phyloP scores from a whole-genome alignment of 208 protist species.

The Trichomonas tenax region DNA sequence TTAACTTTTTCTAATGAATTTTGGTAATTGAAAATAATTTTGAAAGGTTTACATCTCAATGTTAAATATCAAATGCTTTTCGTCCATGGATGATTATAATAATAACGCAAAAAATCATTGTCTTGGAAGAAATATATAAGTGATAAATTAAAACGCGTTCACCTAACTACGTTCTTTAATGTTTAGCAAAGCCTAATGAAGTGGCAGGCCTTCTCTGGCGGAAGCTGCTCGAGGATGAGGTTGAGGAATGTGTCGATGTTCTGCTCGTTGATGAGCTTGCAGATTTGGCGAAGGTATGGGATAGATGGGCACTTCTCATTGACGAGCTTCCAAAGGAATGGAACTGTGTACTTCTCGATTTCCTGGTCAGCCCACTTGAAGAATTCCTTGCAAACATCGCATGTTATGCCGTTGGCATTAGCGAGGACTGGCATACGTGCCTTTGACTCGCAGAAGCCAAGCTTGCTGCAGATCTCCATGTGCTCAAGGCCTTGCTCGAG shows the following conservation, averaged over 20 bases:
- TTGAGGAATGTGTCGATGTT: not conserved
- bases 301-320: not conserved
- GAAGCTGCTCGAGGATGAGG: not conserved
- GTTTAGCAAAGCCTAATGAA: not conserved
- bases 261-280: not conserved
- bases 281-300: not conserved
- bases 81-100: too few relatives aligned
- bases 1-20: too few relatives aligned
- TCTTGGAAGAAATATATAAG: too few relatives aligned
- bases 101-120: too few relatives aligned
- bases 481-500: not conserved
- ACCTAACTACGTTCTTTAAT: too few relatives aligned
- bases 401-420: not conserved
- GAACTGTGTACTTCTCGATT: not conserved
- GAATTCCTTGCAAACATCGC: not conserved
- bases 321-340: not conserved
- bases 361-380: not conserved
- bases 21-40: too few relatives aligned
- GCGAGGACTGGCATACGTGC: not conserved
- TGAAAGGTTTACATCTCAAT: too few relatives aligned
- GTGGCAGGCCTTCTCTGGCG: not conserved
- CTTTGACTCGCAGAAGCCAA: not conserved
- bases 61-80: too few relatives aligned
- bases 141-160: too few relatives aligned
- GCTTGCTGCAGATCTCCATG: not conserved